These are phyloP conservation scores for Wallacemonas collosoma DNA, from an alignment of 208 protist genomes.

Conservation along the genomic window DNA sequence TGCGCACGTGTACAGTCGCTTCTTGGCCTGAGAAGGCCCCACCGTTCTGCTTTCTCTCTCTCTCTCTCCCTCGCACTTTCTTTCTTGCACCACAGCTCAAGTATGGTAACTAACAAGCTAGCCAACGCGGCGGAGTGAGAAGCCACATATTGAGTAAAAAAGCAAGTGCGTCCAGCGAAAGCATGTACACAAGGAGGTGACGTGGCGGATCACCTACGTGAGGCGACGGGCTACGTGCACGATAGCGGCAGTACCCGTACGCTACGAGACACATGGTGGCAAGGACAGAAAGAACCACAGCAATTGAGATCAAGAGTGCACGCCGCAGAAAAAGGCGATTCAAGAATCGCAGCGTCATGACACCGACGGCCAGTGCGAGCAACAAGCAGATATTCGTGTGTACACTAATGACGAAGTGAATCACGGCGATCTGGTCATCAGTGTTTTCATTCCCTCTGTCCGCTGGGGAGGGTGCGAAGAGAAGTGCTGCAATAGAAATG, in stretches of 20 bases:
- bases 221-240: neutral
- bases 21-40: too few relatives aligned
- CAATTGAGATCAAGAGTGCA: constrained; percentile 10
- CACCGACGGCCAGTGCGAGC: neutral
- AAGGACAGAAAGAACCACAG: neutral
- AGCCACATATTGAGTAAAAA: constrained; percentile 10
- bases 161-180: constrained; percentile 9
- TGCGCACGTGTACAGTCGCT: too few relatives aligned
- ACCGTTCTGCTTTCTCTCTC: neutral
- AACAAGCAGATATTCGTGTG: constrained; percentile 1
- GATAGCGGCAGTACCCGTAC: neutral
- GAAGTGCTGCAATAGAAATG: neutral
- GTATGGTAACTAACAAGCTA: neutral
- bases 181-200: neutral
- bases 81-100: neutral
- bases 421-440: neutral
- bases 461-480: neutral
- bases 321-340: constrained; percentile 1
- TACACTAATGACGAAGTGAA: neutral
- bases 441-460: neutral
- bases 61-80: neutral
- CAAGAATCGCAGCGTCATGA: neutral
- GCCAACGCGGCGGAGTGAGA: neutral
- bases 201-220: neutral
- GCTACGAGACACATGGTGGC: neutral